Base-by-base conservation (phyloP, 352 stramenopile genomes). In the Thalassiosira hispida region DNA sequence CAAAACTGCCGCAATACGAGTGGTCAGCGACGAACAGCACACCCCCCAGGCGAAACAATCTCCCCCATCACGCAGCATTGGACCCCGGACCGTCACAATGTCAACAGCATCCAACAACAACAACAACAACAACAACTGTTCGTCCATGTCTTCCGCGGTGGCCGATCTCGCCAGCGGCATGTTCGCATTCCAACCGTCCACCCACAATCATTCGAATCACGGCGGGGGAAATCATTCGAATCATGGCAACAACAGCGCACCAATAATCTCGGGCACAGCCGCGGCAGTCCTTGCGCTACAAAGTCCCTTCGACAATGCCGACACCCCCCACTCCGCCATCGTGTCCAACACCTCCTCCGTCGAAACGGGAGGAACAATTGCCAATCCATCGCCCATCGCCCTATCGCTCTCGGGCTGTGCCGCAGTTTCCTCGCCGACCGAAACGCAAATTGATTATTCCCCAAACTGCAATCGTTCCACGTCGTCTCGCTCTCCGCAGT, bases 251-350 rank as follows among this genome's bases (percentile, higher is more conserved):
- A 27, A 18, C 38, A 53, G 71, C 62, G 74, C 74, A 5, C 74
- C 74, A 44, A 83, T 83, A 31, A 77, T 83, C 47, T 77, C 65
- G 5, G 74, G 74, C 11, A 83, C 74, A 2, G 74, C 74, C 20
- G 74, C 74, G 3, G 74, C 67, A 38, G 55, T 77, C 33, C 59
- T 83, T 2, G 74, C 74, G 11, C 40, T 77, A 6, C 59, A 73
- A 57, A 72, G 47, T 20, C 22, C 67, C 18, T 74, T 33, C 4
- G 38, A 56, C 35, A 35, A 63, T 0, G 42, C 40, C 9, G n/a
- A 64, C 38, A 51, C 23, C 23, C 25, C 22, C 33, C 25, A 33
- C 42, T 7, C 22, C 16, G 47, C 42, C 3, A 56, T 56, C 20
- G 60, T 42, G 12, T 64, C 56, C 44, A 53, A 67, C 42, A 22